A percentile compares a stretch with the other conserved stretches of the same genome.
phyloP scores from a whole-genome alignment of 1,284 basidiomycete genomes.

The Trichosporon coremiiforme region DNA sequence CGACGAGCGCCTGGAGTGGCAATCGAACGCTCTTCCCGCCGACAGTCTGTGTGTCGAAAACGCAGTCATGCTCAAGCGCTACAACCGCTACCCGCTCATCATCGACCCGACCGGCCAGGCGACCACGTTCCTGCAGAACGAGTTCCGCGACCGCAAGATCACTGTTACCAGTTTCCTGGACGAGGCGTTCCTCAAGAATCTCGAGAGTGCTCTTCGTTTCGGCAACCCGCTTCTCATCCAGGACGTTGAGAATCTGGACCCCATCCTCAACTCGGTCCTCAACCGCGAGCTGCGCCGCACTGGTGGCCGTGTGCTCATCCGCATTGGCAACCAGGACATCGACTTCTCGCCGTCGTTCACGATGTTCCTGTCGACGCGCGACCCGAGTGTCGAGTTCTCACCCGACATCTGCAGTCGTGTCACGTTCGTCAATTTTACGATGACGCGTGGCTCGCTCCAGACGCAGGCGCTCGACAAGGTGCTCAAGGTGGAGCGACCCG shows the following conservation, averaged over 20 bases:
- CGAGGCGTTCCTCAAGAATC: slow-evolving; percentile 95
- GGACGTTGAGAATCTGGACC: slow-evolving; percentile 97
- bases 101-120: slow-evolving; percentile 99
- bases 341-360: slow-evolving; percentile 99
- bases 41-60: slow-evolving; percentile 97
- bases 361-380: slow-evolving; percentile 97
- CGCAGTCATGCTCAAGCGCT: slow-evolving; percentile 97
- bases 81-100: slow-evolving; percentile 96
- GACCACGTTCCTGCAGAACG: slow-evolving; percentile 87
- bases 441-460: slow-evolving; percentile 97
- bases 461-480: slow-evolving; percentile 98
- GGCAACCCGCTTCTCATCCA: slow-evolving; percentile 97
- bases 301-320: slow-evolving; percentile 95
- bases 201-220: slow-evolving; percentile 98
- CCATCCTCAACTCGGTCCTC: slow-evolving; percentile 95
- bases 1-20: slow-evolving; percentile 94
- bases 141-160: slow-evolving; percentile 95
- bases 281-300: slow-evolving; percentile 95
- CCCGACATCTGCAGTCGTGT: slow-evolving; percentile 98
- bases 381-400: slow-evolving; percentile 96
- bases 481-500: slow-evolving; percentile 92
- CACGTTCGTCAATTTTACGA: slow-evolving; percentile 99
- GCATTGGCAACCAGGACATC: slow-evolving; percentile 97
- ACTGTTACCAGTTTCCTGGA: slow-evolving; percentile 98
- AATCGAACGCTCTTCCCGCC: slow-evolving; percentile 88